Percentiles rank a stretch among this genome's conserved stretches.
phyloP scores from a whole-genome alignment of 225 moss, liverwort and hornwort genomes.

The Physcomitrium patens region DNA sequence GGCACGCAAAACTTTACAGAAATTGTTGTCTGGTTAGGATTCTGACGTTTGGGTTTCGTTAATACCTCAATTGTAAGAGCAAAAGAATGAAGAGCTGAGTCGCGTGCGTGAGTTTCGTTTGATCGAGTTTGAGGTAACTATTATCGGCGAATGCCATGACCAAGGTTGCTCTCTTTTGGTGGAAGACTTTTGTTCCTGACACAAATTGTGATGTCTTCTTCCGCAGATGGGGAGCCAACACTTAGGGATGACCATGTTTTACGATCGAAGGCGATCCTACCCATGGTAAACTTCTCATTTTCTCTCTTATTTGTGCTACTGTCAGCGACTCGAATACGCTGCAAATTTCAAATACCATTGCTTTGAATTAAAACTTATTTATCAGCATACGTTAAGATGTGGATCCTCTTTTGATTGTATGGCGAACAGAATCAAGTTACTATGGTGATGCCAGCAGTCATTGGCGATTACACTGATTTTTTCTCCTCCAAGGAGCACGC shows the following conservation, averaged over 20 bases:
- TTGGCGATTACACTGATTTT: slow-evolving; percentile 96
- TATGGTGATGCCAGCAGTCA: slow-evolving; percentile 90
- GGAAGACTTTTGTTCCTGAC: slow-evolving; percentile 8
- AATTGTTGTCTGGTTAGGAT: slow-evolving; percentile 70
- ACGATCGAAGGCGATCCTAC: slow-evolving; percentile 63
- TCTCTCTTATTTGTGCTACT: not conserved
- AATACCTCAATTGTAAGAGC: not conserved
- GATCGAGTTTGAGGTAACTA: not conserved
- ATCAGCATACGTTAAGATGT: not conserved
- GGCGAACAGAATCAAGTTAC: slow-evolving; percentile 67
- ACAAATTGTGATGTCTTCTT: slow-evolving; percentile 6
- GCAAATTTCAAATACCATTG: not conserved
- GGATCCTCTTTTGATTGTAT: slow-evolving; percentile 7
- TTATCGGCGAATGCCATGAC: no score
- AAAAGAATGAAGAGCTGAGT: not conserved
- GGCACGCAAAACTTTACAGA: slow-evolving; percentile 78
- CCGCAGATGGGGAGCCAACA: slow-evolving; percentile 74
- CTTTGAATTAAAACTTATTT: not conserved
- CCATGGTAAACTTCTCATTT: slow-evolving; percentile 52
- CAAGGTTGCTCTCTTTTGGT: not conserved
- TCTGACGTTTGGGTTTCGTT: not conserved
- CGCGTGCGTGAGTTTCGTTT: not conserved
- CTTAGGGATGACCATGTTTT: slow-evolving; percentile 72
- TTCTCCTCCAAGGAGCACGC: slow-evolving; percentile 98
- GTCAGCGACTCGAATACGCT: not conserved